Evolutionary conservation across 768 basidiomycete genomes (phyloP).

Genomic region (Pulveroboletus sp.): DNA sequence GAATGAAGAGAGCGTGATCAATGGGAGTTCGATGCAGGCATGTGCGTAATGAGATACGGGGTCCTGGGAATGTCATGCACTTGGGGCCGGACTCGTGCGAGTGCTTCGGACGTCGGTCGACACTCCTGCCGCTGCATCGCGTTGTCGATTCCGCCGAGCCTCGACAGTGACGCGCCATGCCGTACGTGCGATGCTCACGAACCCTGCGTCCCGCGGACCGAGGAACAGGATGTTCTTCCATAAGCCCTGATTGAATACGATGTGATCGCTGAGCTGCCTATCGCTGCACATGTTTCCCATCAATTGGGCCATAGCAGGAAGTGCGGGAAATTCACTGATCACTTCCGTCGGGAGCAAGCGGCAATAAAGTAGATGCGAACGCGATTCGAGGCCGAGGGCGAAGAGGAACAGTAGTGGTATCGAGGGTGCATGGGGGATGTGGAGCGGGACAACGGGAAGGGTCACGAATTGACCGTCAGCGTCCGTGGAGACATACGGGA

Average conservation of each 20-base stretch:
- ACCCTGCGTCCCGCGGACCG: conserved; percentile 41
- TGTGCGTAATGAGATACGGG: too few species aligned
- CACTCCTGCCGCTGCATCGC: conserved; percentile 2
- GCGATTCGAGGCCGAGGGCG: conserved; percentile 49
- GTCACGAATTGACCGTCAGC: conserved; percentile 36
- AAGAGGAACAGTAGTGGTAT: conserved; percentile 58
- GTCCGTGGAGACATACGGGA: conserved; percentile 22
- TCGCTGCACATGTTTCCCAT: conserved; percentile 42
- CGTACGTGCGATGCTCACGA: conserved; percentile 49
- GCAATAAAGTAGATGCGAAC: conserved; percentile 44
- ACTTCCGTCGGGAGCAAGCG: conserved; percentile 49
- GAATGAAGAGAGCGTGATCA: conserved; percentile 22
- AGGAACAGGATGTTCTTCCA: conserved; percentile 62
- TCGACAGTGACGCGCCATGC: conserved; percentile 77
- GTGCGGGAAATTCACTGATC: conserved; percentile 58
- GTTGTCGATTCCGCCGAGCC: conserved; percentile 38
- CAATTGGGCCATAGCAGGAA: conserved; percentile 51
- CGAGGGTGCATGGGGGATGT: conserved; percentile 51
- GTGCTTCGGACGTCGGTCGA: conserved; percentile 13
- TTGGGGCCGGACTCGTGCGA: conserved; percentile 9
- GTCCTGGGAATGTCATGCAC: conserved; percentile 18
- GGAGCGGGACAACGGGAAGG: conserved; percentile 46
- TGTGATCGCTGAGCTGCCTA: conserved; percentile 29
- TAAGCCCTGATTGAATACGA: conserved; percentile 51
- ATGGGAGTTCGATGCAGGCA: conserved; percentile 1